Evolutionary conservation across 495 filamentous ascomycete genomes (phyloP).

Genomic region (Aspergillus ostianus): DNA sequence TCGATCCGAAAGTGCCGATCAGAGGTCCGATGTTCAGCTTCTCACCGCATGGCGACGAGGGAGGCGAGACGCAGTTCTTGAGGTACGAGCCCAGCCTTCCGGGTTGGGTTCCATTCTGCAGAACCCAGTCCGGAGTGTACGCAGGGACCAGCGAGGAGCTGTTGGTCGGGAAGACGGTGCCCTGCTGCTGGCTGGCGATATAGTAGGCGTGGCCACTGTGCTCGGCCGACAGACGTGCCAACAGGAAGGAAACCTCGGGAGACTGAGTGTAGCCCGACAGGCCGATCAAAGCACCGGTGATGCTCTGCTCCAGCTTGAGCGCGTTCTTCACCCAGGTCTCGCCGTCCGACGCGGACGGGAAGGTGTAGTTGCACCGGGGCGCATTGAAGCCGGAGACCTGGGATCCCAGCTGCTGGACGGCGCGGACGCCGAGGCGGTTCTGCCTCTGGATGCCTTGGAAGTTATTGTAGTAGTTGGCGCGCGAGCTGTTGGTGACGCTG

Average conservation of each 20-base stretch:
- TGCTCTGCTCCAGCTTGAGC: conserved; percentile 24
- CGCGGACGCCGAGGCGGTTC: conserved; percentile 27
- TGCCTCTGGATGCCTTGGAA: conserved; percentile 27
- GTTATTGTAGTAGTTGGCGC: conserved; percentile 21
- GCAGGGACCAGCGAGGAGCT: conserved; percentile 24
- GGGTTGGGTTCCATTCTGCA: conserved; percentile 21
- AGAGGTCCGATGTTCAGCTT: conserved; percentile 25
- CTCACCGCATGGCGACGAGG: conserved; percentile 24
- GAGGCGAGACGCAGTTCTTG: conserved; percentile 26
- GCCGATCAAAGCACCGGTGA: conserved; percentile 31
- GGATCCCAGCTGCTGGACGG: conserved; percentile 22
- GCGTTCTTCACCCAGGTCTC: conserved; percentile 22
- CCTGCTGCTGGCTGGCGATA: conserved; percentile 26
- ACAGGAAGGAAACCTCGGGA: conserved; percentile 34
- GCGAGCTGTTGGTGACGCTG: conserved; percentile 20
- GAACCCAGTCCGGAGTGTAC: conserved; percentile 26
- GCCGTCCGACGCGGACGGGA: conserved; percentile 20
- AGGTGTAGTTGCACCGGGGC: conserved; percentile 26
- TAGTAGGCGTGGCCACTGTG: conserved; percentile 27
- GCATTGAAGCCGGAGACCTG: conserved; percentile 18
- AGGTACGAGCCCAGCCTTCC: conserved; percentile 32
- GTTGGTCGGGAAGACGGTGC: conserved; percentile 27
- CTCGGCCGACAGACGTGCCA: conserved; percentile 32
- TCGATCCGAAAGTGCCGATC: conserved; percentile 19
- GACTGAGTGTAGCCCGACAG: conserved; percentile 32